phyloP scores from a whole-genome alignment of 768 basidiomycete genomes.

The Lactarius hatsudake region DNA sequence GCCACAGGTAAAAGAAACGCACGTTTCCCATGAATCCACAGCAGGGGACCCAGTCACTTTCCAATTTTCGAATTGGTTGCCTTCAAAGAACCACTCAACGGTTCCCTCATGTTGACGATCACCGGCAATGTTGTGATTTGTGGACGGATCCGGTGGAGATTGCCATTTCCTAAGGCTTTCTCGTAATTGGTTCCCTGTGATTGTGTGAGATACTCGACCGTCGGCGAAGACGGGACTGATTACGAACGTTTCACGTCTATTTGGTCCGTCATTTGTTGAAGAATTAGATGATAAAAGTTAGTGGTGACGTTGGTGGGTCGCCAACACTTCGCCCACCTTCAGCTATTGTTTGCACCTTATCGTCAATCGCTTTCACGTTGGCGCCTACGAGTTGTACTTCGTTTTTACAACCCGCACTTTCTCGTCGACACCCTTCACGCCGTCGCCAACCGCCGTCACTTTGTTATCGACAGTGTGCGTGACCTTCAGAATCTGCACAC shows the following conservation, averaged over 20 bases:
- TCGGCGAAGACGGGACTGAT: not conserved
- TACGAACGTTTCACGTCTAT: not conserved
- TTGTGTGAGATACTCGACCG: not conserved
- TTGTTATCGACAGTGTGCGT: not conserved
- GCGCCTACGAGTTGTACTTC: not conserved
- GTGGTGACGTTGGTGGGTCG: not conserved
- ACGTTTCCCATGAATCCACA: not conserved
- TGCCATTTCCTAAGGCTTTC: not conserved
- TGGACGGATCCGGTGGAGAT: not conserved
- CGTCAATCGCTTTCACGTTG: not conserved
- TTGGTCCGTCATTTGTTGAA: not conserved
- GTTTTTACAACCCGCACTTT: no score
- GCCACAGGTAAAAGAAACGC: not conserved
- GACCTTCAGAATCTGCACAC: not conserved
- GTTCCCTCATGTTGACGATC: not conserved
- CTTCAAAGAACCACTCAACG: not conserved
- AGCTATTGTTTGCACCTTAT: not conserved
- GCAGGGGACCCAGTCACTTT: not conserved
- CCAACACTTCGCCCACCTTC: not conserved
- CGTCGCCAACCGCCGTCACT: not conserved
- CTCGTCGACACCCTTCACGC: no score
- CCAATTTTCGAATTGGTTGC: not conserved
- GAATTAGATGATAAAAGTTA: not conserved
- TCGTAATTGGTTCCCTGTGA: not conserved
- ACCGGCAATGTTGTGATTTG: not conserved